Conservation (phyloP, 495 filamentous ascomycete species). For the Annulohypoxylon stygium region DNA sequence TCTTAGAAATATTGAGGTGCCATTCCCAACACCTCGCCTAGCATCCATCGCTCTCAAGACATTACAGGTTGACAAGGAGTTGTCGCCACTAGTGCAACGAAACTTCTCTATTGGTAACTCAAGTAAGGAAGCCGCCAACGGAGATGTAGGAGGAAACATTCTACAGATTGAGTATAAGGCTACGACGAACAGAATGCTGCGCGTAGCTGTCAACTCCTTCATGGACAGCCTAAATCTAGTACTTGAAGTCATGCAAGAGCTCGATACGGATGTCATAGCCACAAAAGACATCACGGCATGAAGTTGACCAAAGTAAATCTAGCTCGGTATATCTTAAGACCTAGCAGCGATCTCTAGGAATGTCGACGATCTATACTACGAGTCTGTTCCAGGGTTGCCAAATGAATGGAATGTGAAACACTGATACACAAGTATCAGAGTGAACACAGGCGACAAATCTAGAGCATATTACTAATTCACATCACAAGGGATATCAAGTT, state of each 20-base stretch:
- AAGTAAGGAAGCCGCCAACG: conserved; percentile 44
- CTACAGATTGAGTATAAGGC: conserved; percentile 85
- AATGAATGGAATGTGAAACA: conserved; percentile 33
- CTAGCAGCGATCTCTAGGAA: neutral
- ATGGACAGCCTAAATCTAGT: conserved; percentile 90
- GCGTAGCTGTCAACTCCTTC: conserved; percentile 97
- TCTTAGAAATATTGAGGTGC: conserved; percentile 79
- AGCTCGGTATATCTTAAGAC: neutral
- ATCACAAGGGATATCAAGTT: conserved; percentile 1
- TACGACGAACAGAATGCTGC: conserved; percentile 94
- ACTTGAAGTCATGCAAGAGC: conserved; percentile 85
- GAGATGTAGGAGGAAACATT: conserved; percentile 64
- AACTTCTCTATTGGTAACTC: conserved; percentile 69
- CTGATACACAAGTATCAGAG: conserved; percentile 26
- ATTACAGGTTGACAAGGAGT: conserved; percentile 86
- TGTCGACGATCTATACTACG: neutral
- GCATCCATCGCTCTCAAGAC: conserved; percentile 81
- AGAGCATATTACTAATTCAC: conserved; percentile 24
- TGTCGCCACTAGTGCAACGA: conserved; percentile 84
- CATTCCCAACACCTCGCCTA: conserved; percentile 84
- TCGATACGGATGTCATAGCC: conserved; percentile 86
- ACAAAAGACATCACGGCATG: conserved; percentile 23
- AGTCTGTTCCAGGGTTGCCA: neutral
- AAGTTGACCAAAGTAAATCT: conserved; percentile 1
- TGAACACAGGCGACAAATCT: conserved; percentile 27